Base-by-base conservation (phyloP, 106 monocot genomes). In the Acanthochlamys bracteata region DNA sequence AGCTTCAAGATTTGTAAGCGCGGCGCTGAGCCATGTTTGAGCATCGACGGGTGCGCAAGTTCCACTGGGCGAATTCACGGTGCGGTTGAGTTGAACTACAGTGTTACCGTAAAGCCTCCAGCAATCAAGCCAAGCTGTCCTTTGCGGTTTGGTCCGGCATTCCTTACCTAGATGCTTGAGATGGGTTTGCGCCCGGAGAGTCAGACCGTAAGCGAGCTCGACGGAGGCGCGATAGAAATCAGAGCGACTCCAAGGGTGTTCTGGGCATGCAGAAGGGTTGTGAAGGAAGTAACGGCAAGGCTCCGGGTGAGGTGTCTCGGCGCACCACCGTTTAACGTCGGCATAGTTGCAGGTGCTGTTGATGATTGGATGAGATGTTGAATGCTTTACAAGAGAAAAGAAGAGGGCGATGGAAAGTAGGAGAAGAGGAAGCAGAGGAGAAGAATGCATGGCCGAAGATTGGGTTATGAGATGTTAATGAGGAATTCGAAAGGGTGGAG, bases 11-110 rank as follows among this genome's bases (percentile, higher is more conserved):
- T 81, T 92, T 26, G 92, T 88, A 45, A 84, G 77, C 16, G 84
- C 82, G 46, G 92, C 88, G 65, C 78, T 79, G 55, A 92, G 88
- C 92, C 92, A 84, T 0, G 92, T 84, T 61, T 82, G 88, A 16
- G 60, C 49, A 72, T 88, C 88, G 16, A 69, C 4, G 40, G 42
- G n/a, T 55, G 65, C 65, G 76, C 63, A 74, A 21, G 20, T 13
- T 17, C 24, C 15, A 25, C 16, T 16, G 11, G 54, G 25, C 12
- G 39, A 64, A 60, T 27, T 14, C 61, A 75, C 51, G 64, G 84
- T 78, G 66, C 77, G 89, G 83, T 93, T 93, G 51, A 93, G 78
- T 69, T 89, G 93, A 57, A 78, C 57, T 39, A 75, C 71, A 42
- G 89, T 83, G 83, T 80, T 80, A 66, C 33, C 40, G 61, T 78